Base-by-base conservation (phyloP, 2,329 filamentous ascomycete genomes). In the Cladophialophora yegresii region DNA sequence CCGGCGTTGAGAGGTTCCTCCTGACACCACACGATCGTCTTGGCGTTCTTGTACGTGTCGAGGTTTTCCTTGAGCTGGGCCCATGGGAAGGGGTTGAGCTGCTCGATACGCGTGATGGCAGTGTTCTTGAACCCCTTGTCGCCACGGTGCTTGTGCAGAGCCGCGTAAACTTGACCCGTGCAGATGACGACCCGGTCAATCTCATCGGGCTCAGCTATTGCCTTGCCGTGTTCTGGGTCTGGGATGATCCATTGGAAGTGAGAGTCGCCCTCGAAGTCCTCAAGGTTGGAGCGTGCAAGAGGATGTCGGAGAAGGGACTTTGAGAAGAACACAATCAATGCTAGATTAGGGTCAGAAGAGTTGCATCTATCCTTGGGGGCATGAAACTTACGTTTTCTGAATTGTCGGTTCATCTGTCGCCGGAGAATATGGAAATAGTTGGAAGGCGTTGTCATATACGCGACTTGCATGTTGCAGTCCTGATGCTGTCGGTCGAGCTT, bases 401-500 rank as follows among this genome's bases (percentile, higher is more conserved):
- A 99, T 77, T 99, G 93, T 75, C 95, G 88, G 85, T 98, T 93
- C 88, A 99, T 96, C 82, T 99, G 95, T 79, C 95, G 88, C 77
- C 95, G 90, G 69, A 99, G 86, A 71, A 95, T 88, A 80, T 99
- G 95, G 89, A 99, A 99, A 77, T 96, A 79, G 80, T 99, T 99
- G 70, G 93, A 86, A 30, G 95, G 95, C 54, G 89, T 91, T n/a
- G 95, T 99, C 87, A 96, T 93, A 84, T 95, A 96, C 62, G 89
- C 92, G 77, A 99, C 90, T 82, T 99, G 95, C 88, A 99, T 96
- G 83, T 99, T 99, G 85, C 92, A 96, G 81, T 99, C 95, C 82
- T 99, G 95, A 83, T 99, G 95, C 80, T 98, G 95, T 72, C 95
- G 92, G 61, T 96, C 89, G 66, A 98, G 87, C 84, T 95, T 97